Evolutionary conservation across 306 rosid species (phyloP).

Genomic region (Myrica gale): DNA sequence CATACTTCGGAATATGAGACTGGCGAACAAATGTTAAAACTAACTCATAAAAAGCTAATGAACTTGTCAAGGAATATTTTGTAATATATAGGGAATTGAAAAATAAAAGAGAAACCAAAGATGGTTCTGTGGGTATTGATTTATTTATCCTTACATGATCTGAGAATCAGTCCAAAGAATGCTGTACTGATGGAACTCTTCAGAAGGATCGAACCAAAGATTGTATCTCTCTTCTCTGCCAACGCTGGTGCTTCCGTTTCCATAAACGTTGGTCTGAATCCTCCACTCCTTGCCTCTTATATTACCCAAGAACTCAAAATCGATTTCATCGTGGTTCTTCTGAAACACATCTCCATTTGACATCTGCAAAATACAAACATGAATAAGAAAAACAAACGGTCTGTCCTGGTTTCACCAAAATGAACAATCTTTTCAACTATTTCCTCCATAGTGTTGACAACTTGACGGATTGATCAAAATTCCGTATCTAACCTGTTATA

Average conservation of each 20-base stretch:
- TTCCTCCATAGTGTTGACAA: background rate
- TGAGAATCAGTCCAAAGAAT: constrained; percentile 83
- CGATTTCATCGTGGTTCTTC: constrained; percentile 91
- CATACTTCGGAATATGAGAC: constrained; percentile 10
- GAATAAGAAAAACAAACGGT: background rate
- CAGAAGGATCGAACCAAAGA: constrained; percentile 95
- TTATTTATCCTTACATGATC: constrained; percentile 65
- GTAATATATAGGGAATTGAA: no score
- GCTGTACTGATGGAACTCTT: constrained; percentile 77
- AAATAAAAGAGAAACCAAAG: no score
- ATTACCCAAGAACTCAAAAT: constrained; percentile 92
- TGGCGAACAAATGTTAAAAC: constrained; percentile 13
- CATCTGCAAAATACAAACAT: constrained; percentile 50
- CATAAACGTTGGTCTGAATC: constrained; percentile 91
- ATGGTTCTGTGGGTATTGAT: background rate
- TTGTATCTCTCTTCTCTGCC: constrained; percentile 93
- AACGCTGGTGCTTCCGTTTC: constrained; percentile 84
- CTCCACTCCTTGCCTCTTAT: constrained; percentile 97
- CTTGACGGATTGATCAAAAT: background rate
- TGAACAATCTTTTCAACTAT: background rate
- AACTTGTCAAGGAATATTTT: background rate
- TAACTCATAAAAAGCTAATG: background rate
- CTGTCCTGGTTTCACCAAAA: background rate
- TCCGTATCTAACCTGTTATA: background rate
- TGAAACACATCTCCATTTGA: constrained; percentile 84